These are phyloP conservation scores for Elaphomyces granulatus DNA, from an alignment of 495 filamentous ascomycete species.

Conservation along the genomic window DNA sequence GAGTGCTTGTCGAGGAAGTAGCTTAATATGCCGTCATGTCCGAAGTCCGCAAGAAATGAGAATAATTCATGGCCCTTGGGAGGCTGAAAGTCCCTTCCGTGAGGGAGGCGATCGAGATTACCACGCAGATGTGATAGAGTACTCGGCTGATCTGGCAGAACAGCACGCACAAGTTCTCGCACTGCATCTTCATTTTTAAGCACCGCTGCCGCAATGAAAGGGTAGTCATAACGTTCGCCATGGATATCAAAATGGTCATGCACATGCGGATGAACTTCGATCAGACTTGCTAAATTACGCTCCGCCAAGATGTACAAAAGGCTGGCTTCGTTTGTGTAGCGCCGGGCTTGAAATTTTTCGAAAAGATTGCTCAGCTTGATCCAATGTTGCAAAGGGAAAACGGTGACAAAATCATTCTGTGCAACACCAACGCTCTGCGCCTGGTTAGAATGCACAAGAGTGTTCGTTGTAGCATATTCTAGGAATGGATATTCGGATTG, in stretches of 20 bases:
- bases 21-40: too few species aligned
- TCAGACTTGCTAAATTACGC: conserved; percentile 17
- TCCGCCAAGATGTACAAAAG: conserved; percentile 36
- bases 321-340: conserved; percentile 20
- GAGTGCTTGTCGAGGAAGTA: too few species aligned
- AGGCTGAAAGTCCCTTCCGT: too few species aligned
- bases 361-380: conserved; percentile 24
- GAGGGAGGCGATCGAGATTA: too few species aligned
- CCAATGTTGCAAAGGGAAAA: conserved; percentile 14
- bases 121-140: too few species aligned
- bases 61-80: too few species aligned
- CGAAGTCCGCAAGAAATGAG: too few species aligned
- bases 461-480: background rate
- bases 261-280: conserved; percentile 6
- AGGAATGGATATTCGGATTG: background rate
- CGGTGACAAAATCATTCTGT: background rate
- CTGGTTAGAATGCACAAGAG: background rate
- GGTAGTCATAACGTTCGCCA: conserved; percentile 24
- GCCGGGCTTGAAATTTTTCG: conserved; percentile 15
- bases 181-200: conserved; percentile 12
- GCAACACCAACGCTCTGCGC: background rate
- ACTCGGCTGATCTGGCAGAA: too few species aligned
- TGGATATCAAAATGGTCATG: conserved; percentile 16
- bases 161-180: too few species aligned
- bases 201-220: conserved; percentile 34